These are phyloP conservation scores for Nannochloropsis oceanica DNA, from an alignment of 108 stramenopile genomes.

Conservation along the genomic window DNA sequence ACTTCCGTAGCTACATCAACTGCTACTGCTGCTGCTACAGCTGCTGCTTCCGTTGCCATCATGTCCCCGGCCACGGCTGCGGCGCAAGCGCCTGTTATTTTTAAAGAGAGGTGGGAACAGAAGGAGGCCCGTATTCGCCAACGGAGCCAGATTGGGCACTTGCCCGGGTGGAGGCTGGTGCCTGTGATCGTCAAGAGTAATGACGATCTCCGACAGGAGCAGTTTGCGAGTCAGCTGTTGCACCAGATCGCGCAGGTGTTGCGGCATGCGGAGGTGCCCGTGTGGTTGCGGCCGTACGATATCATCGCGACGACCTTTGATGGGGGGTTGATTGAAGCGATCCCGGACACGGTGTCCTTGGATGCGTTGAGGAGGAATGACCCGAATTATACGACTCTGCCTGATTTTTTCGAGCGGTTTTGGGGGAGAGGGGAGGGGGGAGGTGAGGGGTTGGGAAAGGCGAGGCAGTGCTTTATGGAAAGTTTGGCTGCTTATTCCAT, in stretches of 20 bases:
- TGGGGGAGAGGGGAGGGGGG: slow-evolving; percentile 41
- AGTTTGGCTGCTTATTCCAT: slow-evolving; percentile 83
- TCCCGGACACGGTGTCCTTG: slow-evolving; percentile 80
- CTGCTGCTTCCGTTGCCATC: background rate
- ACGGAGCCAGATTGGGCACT: slow-evolving; percentile 48
- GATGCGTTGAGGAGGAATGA: slow-evolving; percentile 76
- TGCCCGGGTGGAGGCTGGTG: slow-evolving; percentile 26
- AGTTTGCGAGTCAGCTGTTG: slow-evolving; percentile 25
- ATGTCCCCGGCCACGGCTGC: background rate
- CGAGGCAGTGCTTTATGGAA: slow-evolving; percentile 75
- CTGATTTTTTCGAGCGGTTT: slow-evolving; percentile 58
- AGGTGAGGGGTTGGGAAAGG: slow-evolving; percentile 24
- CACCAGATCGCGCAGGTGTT: slow-evolving; percentile 19
- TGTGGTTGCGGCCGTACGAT: slow-evolving; percentile 30
- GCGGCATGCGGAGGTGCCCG: slow-evolving; percentile 2
- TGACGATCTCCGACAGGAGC: slow-evolving; percentile 39
- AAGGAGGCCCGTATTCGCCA: slow-evolving; percentile 69
- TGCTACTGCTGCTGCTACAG: background rate
- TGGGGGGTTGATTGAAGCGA: slow-evolving; percentile 84
- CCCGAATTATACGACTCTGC: slow-evolving; percentile 55
- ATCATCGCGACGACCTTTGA: slow-evolving; percentile 35
- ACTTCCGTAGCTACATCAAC: too few species aligned
- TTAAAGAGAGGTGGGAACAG: slow-evolving; percentile 81
- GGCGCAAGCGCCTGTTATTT: slow-evolving; percentile 27
- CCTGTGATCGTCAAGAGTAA: slow-evolving; percentile 38